Conservation (phyloP, 108 stramenopile species). For the Seminavis robusta region DNA sequence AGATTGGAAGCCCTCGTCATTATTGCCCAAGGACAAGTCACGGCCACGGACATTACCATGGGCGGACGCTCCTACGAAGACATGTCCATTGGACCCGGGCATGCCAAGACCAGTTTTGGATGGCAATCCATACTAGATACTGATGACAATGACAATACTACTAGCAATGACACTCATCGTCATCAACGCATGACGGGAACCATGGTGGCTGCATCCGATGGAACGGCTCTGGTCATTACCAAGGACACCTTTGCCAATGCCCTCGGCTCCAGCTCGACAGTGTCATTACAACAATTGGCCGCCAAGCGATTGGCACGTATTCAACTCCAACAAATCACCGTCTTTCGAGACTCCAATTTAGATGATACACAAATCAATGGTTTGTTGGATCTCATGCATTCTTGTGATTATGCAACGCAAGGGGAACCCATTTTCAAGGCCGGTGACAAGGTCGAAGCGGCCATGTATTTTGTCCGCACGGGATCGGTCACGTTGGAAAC, state of each 20-base stretch:
- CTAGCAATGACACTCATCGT: too few relatives aligned
- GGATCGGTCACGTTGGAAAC: constrained; percentile 34
- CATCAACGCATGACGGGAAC: constrained; percentile 8
- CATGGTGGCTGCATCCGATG: constrained; percentile 24
- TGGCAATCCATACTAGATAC: constrained; percentile 44
- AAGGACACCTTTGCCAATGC: constrained; percentile 12
- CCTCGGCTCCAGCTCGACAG: constrained; percentile 19
- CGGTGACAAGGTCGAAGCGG: constrained; percentile 49
- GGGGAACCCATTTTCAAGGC: constrained; percentile 72
- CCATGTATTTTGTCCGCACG: constrained; percentile 55
- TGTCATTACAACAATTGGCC: constrained; percentile 29
- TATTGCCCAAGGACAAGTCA: constrained; percentile 53
- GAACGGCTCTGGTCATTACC: constrained; percentile 20
- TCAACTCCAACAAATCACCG: background rate
- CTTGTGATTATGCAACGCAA: constrained; percentile 42
- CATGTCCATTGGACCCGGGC: constrained; percentile 37
- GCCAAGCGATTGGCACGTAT: constrained; percentile 29
- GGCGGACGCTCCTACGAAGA: constrained; percentile 53
- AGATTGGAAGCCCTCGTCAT: constrained; percentile 56
- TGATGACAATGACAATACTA: too few relatives aligned
- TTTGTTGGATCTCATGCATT: constrained; percentile 41
- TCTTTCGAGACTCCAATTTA: constrained; percentile 27
- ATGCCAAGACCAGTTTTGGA: constrained; percentile 31
- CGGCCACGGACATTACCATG: constrained; percentile 32
- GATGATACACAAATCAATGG: too few relatives aligned